Conservation (phyloP, 2,329 filamentous ascomycete species). For the Huntiella decipiens region DNA sequence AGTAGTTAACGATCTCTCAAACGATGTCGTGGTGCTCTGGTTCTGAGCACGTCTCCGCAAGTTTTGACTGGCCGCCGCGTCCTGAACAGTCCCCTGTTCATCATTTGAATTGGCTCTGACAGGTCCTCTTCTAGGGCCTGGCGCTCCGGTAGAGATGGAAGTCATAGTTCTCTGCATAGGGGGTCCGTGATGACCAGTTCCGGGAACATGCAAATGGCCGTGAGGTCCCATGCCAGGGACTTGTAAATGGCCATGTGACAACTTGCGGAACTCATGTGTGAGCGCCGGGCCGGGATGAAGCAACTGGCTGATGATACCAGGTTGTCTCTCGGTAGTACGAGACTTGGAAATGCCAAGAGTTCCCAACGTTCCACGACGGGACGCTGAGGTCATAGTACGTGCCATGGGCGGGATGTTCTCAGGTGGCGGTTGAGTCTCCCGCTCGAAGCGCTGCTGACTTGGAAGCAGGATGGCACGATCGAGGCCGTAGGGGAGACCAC, state of each 20-base stretch:
- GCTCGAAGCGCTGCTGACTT: constrained; percentile 34
- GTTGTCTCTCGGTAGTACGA: constrained; percentile 19
- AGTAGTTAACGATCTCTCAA: constrained; percentile 7
- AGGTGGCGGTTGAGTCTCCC: constrained; percentile 28
- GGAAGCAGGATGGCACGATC: constrained; percentile 42
- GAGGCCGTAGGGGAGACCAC: constrained; percentile 47
- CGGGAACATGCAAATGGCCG: background rate
- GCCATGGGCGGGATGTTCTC: constrained; percentile 19
- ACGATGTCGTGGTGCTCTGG: background rate
- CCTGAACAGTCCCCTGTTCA: background rate
- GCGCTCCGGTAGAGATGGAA: constrained; percentile 4
- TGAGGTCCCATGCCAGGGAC: background rate
- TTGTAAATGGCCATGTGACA: constrained; percentile 8
- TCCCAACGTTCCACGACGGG: constrained; percentile 13
- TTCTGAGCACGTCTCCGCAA: background rate
- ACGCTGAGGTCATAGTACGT: constrained; percentile 20
- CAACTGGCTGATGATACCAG: constrained; percentile 26
- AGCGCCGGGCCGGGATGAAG: constrained; percentile 29
- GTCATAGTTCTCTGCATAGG: constrained; percentile 4
- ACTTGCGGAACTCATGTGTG: constrained; percentile 15
- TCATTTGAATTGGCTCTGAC: background rate
- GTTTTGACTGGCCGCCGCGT: too few relatives aligned
- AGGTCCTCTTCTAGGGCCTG: constrained; percentile 2
- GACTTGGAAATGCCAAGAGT: constrained; percentile 7
- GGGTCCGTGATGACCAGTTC: background rate